Percentiles rank a stretch among this genome's conserved stretches.
phyloP scores from a whole-genome alignment of 2,329 filamentous ascomycete genomes.

The Claviceps quebecensis region DNA sequence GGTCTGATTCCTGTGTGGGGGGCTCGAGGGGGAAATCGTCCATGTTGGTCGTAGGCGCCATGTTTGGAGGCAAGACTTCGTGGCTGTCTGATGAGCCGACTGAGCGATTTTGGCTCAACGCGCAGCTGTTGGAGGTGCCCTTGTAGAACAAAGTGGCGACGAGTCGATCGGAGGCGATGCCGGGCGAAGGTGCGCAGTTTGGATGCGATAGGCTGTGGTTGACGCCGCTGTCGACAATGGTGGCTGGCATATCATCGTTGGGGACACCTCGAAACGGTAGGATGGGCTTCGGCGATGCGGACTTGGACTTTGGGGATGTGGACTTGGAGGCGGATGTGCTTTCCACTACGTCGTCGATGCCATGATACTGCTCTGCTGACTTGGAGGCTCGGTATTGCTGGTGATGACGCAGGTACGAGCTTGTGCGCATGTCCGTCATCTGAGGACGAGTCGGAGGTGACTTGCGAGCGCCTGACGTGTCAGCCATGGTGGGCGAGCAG shows the following conservation, averaged over 20 bases:
- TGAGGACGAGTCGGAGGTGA: slow-evolving; percentile 29
- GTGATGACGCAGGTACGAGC: slow-evolving; percentile 48
- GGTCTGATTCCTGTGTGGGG: slow-evolving; percentile 37
- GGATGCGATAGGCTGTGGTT: slow-evolving; percentile 49
- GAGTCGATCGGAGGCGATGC: slow-evolving; percentile 34
- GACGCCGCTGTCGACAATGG: slow-evolving; percentile 47
- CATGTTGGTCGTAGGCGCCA: slow-evolving; percentile 44
- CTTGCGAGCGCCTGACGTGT: slow-evolving; percentile 17
- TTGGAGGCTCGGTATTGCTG: slow-evolving; percentile 47
- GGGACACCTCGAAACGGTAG: slow-evolving; percentile 46
- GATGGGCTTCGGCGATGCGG: slow-evolving; percentile 26
- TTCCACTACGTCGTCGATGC: slow-evolving; percentile 52
- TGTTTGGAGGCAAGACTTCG: slow-evolving; percentile 32
- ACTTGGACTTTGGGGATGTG: slow-evolving; percentile 23
- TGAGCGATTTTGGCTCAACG: slow-evolving; percentile 15
- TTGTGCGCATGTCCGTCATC: slow-evolving; percentile 37
- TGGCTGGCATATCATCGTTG: slow-evolving; percentile 42
- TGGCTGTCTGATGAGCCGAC: slow-evolving; percentile 16
- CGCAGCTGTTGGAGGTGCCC: slow-evolving; percentile 12
- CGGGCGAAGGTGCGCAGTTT: slow-evolving; percentile 42
- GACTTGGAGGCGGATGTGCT: slow-evolving; percentile 28
- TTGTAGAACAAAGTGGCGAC: slow-evolving; percentile 54
- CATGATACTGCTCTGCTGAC: slow-evolving; percentile 40
- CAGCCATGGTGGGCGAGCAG: slow-evolving; percentile 17
- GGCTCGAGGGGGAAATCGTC: slow-evolving; percentile 48